These are phyloP conservation scores for Trichoderma reesei DNA, from an alignment of 495 filamentous ascomycete genomes.

Conservation along the genomic window DNA sequence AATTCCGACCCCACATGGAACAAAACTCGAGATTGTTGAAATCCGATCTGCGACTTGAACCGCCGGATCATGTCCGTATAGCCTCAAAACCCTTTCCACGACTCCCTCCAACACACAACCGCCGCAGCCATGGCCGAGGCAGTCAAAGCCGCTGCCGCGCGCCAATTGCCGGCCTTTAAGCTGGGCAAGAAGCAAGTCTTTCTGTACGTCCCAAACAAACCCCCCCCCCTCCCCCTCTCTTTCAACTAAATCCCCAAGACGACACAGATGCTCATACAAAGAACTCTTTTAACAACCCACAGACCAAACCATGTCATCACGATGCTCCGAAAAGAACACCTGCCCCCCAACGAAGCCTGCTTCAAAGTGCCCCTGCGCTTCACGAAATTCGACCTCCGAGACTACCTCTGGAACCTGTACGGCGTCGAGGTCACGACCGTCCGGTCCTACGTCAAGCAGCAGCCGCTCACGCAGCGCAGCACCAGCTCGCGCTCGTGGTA, in stretches of 20 bases:
- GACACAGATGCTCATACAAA: background rate
- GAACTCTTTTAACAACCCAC: background rate
- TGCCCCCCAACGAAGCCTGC: slow-evolving; percentile 61
- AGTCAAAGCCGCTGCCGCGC: background rate
- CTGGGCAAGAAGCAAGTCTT: slow-evolving; percentile 54
- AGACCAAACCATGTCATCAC: slow-evolving; percentile 73
- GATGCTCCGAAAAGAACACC: slow-evolving; percentile 53
- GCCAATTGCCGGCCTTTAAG: slow-evolving; percentile 15
- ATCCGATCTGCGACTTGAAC: background rate
- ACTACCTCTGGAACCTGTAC: slow-evolving; percentile 77
- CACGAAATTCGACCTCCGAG: slow-evolving; percentile 84
- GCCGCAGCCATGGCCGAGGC: slow-evolving; percentile 10
- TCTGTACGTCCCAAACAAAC: slow-evolving; percentile 41
- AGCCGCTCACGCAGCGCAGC: slow-evolving; percentile 44
- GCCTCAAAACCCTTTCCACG: background rate
- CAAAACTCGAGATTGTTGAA: background rate
- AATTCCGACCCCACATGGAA: background rate
- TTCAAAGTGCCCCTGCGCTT: slow-evolving; percentile 81
- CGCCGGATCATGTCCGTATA: background rate
- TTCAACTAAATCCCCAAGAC: background rate
- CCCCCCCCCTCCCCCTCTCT: background rate
- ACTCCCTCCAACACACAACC: too few species aligned
- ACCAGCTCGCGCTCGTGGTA: slow-evolving; percentile 27
- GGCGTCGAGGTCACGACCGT: slow-evolving; percentile 54
- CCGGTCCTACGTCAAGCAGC: slow-evolving; percentile 69